Conservation (phyloP, 2,329 filamentous ascomycete species). For the Stylonectria norvegica region DNA sequence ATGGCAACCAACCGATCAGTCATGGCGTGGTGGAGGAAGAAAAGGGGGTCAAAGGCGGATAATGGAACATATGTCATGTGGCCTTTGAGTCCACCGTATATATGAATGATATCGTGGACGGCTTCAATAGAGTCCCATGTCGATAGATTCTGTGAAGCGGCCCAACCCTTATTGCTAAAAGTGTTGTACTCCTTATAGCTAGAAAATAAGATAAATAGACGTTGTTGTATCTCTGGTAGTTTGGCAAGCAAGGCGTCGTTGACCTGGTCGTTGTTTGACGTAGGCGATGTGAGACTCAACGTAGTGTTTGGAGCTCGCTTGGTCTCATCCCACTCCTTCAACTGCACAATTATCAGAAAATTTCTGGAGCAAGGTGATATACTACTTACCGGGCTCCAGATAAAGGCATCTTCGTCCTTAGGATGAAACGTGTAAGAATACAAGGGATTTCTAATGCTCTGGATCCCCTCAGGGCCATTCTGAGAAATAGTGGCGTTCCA, state of each 20-base stretch:
- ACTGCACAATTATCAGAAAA: conserved; percentile 35
- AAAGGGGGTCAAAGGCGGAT: conserved; percentile 75
- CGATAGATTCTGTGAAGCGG: conserved; percentile 42
- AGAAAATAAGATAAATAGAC: conserved; percentile 65
- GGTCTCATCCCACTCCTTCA: conserved; percentile 58
- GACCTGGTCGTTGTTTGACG: conserved; percentile 59
- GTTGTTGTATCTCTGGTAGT: conserved; percentile 53
- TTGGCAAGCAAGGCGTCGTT: conserved; percentile 44
- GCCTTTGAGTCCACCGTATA: conserved; percentile 55
- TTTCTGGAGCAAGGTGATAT: conserved; percentile 1
- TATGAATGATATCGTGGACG: conserved; percentile 62
- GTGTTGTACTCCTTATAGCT: conserved; percentile 64
- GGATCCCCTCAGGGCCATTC: conserved; percentile 53
- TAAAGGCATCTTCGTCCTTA: conserved; percentile 55
- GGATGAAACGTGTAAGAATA: conserved; percentile 60
- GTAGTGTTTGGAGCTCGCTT: conserved; percentile 49
- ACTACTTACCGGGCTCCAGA: conserved; percentile 54
- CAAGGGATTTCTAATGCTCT: conserved; percentile 59
- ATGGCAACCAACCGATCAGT: conserved; percentile 73
- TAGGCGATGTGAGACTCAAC: conserved; percentile 27
- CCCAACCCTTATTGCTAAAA: conserved; percentile 68
- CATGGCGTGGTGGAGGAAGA: conserved; percentile 74
- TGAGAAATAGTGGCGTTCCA: conserved; percentile 50
- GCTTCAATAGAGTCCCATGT: conserved; percentile 63
- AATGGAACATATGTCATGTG: conserved; percentile 70